Base-by-base conservation (phyloP, 768 basidiomycete species). In the Postia placenta region DNA sequence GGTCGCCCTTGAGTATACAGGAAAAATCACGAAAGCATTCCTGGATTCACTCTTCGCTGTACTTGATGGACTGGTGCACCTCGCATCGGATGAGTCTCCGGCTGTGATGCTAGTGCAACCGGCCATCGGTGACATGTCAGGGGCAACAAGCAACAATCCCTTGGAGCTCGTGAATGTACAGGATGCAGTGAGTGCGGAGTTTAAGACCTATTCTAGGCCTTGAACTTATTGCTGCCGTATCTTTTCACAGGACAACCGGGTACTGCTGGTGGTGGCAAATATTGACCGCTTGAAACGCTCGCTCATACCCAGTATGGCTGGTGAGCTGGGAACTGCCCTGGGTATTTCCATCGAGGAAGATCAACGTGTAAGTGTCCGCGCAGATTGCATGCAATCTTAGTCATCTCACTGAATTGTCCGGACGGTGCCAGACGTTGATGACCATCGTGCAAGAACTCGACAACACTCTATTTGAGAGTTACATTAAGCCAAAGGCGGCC, bases 231-330 rank as follows among this genome's bases (percentile, higher is more conserved):
- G 26, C 36, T 49, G 28, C 33, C 45, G 17, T 28, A 24, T 26
- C 27, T 26, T 47, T n/a, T 42, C 37, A n/a, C 53, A 96, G 94
- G 88, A 95, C 60, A 87, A 78, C 12, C 81, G 95, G 39, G 73
- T 94, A 40, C 74, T 99, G 14, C 71, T 97, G 35, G 91, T 96
- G 36, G 74, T 97, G 26, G 90, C 92, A 14, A 97, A 98, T 63
- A 82, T 98, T 56, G 78, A 77, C 11, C 78, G 90, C 57, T 74
- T 99, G 23, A 79, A 81, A 48, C 76, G 76, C 48, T 67, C 70
- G 0, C 67, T 88, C 27, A 79, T 97, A 20, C 91, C 92, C 0
- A 78, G 70, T 51, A 85, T 97, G 80, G 75, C 92, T 42, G 75
- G 71, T 45, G 85, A 92, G 57, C 75, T 97, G 26, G 87, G 93